These are phyloP conservation scores for Magnusiomyces sp. DNA, from an alignment of 1,139 yeast species.

Conservation along the genomic window DNA sequence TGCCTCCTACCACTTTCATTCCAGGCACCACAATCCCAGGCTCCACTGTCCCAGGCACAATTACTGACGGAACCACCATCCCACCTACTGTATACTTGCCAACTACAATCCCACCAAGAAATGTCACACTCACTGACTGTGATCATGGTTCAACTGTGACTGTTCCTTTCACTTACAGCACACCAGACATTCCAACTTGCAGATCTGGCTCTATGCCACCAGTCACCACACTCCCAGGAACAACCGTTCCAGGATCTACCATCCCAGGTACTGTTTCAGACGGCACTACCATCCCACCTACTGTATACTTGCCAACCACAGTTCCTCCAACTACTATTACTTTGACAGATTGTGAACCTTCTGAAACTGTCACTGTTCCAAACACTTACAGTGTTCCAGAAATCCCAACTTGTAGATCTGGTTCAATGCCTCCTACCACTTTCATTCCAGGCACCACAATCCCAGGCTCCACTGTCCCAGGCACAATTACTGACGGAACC, in stretches of 20 bases:
- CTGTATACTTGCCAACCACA: conserved; percentile 1
- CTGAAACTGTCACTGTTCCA: too few relatives aligned
- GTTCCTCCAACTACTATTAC: background rate
- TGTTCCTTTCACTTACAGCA: background rate
- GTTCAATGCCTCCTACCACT: conserved; percentile 19
- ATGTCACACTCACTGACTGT: background rate
- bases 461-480: conserved; percentile 3
- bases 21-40: conserved; percentile 14
- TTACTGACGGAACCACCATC: background rate
- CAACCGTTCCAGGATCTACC: conserved; percentile 6
- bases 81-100: conserved; percentile 5
- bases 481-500: too few relatives aligned
- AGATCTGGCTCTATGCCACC: conserved; percentile 7
- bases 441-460: too few relatives aligned
- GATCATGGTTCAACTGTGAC: too few relatives aligned
- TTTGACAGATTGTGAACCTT: background rate
- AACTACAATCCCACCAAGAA: conserved; percentile 5
- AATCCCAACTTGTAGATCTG: conserved; percentile 23
- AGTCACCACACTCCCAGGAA: background rate
- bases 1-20: conserved; percentile 13
- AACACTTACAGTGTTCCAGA: conserved; percentile 10
- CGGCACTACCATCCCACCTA: conserved; percentile 6
- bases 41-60: conserved; percentile 5
- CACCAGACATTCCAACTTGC: background rate
- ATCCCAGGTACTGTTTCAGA: conserved; percentile 5